Conservation (phyloP, 768 basidiomycete genomes). For the Chalciporus pseudorubinellus region DNA sequence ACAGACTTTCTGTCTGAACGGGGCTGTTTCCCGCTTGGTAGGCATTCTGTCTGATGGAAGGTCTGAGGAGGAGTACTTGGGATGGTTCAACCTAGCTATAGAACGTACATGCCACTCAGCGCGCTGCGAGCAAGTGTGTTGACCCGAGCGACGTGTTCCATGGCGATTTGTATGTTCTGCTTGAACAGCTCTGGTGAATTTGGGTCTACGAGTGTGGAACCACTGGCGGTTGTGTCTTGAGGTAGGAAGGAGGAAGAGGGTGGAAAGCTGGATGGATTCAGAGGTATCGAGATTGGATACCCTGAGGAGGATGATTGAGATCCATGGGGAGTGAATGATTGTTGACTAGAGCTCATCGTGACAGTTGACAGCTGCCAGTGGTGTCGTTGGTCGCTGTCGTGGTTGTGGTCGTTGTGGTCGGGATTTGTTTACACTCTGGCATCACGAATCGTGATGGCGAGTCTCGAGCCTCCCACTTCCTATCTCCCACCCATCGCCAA, state of each 20-base stretch:
- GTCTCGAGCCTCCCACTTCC: conserved; percentile 43
- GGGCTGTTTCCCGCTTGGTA: conserved; percentile 57
- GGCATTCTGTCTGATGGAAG: conserved; percentile 49
- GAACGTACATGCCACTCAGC: conserved; percentile 52
- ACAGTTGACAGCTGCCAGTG: too few species aligned
- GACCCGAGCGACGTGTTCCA: conserved; percentile 48
- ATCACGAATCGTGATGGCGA: conserved; percentile 9
- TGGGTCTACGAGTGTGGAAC: conserved; percentile 39
- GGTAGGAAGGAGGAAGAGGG: conserved; percentile 24
- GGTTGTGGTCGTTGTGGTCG: neutral
- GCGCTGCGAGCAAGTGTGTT: conserved; percentile 49
- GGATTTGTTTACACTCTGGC: neutral
- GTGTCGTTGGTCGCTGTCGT: too few species aligned
- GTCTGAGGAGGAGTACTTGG: neutral
- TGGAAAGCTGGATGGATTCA: conserved; percentile 12
- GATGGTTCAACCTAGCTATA: neutral
- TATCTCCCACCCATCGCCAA: conserved; percentile 52
- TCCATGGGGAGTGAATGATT: conserved; percentile 7
- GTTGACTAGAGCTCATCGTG: conserved; percentile 12
- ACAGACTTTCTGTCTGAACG: conserved; percentile 52
- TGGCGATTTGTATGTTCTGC: conserved; percentile 48
- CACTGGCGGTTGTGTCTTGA: conserved; percentile 21
- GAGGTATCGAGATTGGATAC: conserved; percentile 18
- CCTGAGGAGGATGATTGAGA: conserved; percentile 18
- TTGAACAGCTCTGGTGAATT: conserved; percentile 65